Percentiles rank a stretch among this genome's conserved stretches.
Conservation (phyloP, 2,329 filamentous ascomycete genomes). For the Paecilomyces variotii region DNA sequence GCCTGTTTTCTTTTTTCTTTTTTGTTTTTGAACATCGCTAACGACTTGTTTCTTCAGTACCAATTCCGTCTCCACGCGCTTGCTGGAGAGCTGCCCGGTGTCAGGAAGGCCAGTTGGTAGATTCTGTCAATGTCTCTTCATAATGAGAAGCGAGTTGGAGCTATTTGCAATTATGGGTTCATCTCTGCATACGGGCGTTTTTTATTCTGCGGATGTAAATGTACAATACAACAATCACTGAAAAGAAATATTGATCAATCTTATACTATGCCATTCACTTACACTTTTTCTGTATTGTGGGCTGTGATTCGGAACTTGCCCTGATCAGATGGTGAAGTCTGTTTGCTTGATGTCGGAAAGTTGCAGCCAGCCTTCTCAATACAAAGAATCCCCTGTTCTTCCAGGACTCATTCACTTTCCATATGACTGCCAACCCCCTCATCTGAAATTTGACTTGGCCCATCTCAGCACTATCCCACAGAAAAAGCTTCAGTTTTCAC, state of each 20-base stretch:
- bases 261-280: neutral
- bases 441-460: neutral
- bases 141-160: constrained; percentile 1
- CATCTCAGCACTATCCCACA: neutral
- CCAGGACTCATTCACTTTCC: neutral
- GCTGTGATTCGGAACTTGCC: neutral
- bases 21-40: constrained; percentile 4
- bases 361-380: neutral
- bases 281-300: neutral
- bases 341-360: neutral
- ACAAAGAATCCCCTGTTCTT: neutral
- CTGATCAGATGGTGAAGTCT: neutral
- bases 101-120: constrained; percentile 96
- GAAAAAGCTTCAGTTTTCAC: neutral
- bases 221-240: neutral
- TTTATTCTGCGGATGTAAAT: neutral
- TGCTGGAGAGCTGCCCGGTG: constrained; percentile 76
- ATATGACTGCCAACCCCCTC: neutral
- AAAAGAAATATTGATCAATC: neutral
- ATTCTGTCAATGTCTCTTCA: neutral
- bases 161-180: constrained; percentile 8
- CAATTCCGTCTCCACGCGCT: constrained; percentile 89
- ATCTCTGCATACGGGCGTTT: constrained; percentile 1
- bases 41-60: constrained; percentile 50
- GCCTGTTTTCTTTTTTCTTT: neutral